Conservation (phyloP, 73 alveolate genomes). For the Urostyla sp. region DNA sequence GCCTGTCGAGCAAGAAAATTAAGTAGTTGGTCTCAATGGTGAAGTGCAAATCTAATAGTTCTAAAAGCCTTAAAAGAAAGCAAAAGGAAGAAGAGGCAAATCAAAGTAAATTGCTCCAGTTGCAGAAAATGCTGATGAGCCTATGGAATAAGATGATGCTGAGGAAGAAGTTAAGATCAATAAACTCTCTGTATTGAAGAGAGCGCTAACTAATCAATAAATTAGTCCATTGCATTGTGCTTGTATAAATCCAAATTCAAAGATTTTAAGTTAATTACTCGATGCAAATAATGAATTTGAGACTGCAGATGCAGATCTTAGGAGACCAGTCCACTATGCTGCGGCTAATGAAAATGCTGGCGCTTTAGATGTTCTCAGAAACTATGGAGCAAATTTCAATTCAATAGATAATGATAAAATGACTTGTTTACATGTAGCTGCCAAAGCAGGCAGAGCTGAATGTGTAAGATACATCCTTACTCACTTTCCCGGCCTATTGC, state of each 20-base stretch:
- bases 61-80: neutral
- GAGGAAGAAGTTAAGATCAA: too few relatives aligned
- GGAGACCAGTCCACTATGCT: conserved; percentile 97
- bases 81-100: neutral
- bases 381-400: conserved; percentile 84
- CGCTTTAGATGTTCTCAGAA: conserved; percentile 83
- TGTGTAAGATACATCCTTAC: conserved; percentile 71
- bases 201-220: conserved; percentile 84
- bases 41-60: too few relatives aligned
- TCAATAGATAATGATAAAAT: conserved; percentile 86
- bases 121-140: too few relatives aligned
- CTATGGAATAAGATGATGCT: neutral
- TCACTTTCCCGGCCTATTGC: conserved; percentile 1
- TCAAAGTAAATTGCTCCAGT: too few relatives aligned
- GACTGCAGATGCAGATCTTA: conserved; percentile 80
- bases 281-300: conserved; percentile 80
- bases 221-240: conserved; percentile 97
- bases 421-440: conserved; percentile 93
- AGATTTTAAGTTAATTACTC: conserved; percentile 72
- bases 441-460: conserved; percentile 85
- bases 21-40: too few relatives aligned
- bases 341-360: conserved; percentile 94
- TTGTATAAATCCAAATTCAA: conserved; percentile 95
- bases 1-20: too few relatives aligned
- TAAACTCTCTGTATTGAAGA: conserved; percentile 86